These are phyloP conservation scores for Tanacetum coccineum DNA, from an alignment of 129 eudicot species.

Conservation along the genomic window DNA sequence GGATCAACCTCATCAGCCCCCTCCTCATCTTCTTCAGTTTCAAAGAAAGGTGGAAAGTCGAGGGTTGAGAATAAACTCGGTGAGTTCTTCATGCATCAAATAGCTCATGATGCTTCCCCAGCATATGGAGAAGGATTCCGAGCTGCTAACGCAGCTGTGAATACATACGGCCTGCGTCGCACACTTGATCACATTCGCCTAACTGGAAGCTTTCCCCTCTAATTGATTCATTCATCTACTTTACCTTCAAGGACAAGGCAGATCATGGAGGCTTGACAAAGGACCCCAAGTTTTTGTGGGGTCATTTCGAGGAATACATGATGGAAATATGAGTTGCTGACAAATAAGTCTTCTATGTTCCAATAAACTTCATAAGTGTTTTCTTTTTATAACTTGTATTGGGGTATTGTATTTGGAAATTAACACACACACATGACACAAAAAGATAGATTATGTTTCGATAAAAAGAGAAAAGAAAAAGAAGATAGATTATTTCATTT, in stretches of 20 bases:
- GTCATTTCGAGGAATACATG: constrained; percentile 27
- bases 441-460: no score
- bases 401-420: constrained; percentile 28
- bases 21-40: constrained; percentile 59
- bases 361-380: constrained; percentile 28
- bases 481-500: no score
- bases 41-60: constrained; percentile 89
- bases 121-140: constrained; percentile 95
- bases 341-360: constrained; percentile 18
- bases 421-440: constrained; percentile 22
- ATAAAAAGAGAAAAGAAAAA: no score
- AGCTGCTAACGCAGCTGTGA: constrained; percentile 86
- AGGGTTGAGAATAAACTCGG: constrained; percentile 75
- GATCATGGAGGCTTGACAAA: constrained; percentile 36
- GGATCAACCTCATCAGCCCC: constrained; percentile 48
- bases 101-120: constrained; percentile 84
- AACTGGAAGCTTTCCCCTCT: constrained; percentile 75
- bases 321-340: constrained; percentile 12
- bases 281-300: constrained; percentile 49
- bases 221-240: constrained; percentile 20
- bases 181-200: constrained; percentile 80
- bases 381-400: constrained; percentile 30
- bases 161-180: constrained; percentile 68
- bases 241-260: constrained; percentile 29
- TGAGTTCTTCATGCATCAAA: constrained; percentile 89